Evolutionary conservation across 2,329 filamentous ascomycete genomes (phyloP).

Genomic region (Daldinia eschscholtzii): DNA sequence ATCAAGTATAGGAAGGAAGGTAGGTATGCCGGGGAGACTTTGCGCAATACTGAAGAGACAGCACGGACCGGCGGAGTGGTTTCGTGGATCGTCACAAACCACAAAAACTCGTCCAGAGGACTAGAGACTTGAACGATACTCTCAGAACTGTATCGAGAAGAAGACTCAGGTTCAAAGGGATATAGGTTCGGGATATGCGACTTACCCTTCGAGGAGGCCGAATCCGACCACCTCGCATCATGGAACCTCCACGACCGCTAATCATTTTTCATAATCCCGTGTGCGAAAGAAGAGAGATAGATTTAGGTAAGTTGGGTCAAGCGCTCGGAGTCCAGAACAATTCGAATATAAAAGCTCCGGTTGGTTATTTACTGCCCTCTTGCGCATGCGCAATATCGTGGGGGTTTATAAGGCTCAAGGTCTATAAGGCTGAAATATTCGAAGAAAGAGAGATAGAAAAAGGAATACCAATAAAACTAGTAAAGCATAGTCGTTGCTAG

Average conservation of each 20-base stretch:
- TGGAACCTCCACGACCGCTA: constrained; percentile 51
- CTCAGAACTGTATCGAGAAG: constrained; percentile 19
- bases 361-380: not conserved
- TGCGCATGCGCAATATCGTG: not conserved
- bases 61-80: constrained; percentile 20
- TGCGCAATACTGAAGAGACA: constrained; percentile 20
- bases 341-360: not conserved
- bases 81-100: constrained; percentile 13
- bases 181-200: constrained; percentile 14
- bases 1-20: not conserved
- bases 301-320: not conserved
- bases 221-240: constrained; percentile 50
- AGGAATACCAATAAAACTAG: not conserved
- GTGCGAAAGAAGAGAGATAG: not conserved
- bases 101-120: constrained; percentile 21
- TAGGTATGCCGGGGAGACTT: not conserved
- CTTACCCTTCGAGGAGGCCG: constrained; percentile 53
- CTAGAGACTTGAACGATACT: constrained; percentile 21
- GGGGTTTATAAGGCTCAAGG: not conserved
- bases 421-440: not conserved
- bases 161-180: not conserved
- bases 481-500: not conserved
- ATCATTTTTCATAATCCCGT: constrained; percentile 48
- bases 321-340: not conserved
- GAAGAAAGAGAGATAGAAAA: not conserved